Percentiles rank a stretch among this genome's conserved stretches.
Conservation (phyloP, 768 basidiomycete genomes). For the Leccinum uliginosum region DNA sequence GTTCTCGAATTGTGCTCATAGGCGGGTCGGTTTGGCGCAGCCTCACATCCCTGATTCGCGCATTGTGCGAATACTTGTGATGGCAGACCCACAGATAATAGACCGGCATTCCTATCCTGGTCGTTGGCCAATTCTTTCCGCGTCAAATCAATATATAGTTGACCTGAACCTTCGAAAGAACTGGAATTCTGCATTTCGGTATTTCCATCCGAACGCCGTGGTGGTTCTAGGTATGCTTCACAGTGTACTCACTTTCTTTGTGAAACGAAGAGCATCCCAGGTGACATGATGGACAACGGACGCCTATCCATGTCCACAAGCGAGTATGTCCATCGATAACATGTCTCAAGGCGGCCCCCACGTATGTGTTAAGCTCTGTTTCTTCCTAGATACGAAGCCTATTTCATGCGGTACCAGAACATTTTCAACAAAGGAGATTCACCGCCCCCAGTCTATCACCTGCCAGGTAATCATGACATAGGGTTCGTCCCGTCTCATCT, state of each 20-base stretch:
- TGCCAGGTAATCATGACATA: slow-evolving; percentile 91
- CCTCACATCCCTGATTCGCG: slow-evolving; percentile 18
- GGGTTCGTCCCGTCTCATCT: slow-evolving; percentile 43
- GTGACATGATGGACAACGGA: slow-evolving; percentile 88
- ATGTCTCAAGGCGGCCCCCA: background rate
- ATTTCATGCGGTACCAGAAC: slow-evolving; percentile 59
- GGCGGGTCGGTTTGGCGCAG: slow-evolving; percentile 6
- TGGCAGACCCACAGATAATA: slow-evolving; percentile 87
- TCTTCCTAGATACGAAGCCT: slow-evolving; percentile 62
- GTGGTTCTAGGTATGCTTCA: slow-evolving; percentile 61
- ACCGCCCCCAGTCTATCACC: slow-evolving; percentile 55
- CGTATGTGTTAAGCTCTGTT: slow-evolving; percentile 5
- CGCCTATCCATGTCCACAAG: slow-evolving; percentile 54
- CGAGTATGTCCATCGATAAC: slow-evolving; percentile 52
- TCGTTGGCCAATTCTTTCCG: slow-evolving; percentile 49
- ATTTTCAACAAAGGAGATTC: slow-evolving; percentile 56
- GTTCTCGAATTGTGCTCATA: background rate
- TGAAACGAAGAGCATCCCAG: slow-evolving; percentile 7
- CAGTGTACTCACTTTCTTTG: background rate
- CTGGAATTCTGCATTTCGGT: slow-evolving; percentile 62
- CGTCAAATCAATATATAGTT: slow-evolving; percentile 59
- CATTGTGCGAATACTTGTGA: slow-evolving; percentile 48
- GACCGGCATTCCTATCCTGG: slow-evolving; percentile 71
- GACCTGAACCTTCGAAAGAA: slow-evolving; percentile 83
- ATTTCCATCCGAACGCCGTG: slow-evolving; percentile 62